phyloP scores from a whole-genome alignment of 2,329 filamentous ascomycete species.

The Venturia aucupariae region DNA sequence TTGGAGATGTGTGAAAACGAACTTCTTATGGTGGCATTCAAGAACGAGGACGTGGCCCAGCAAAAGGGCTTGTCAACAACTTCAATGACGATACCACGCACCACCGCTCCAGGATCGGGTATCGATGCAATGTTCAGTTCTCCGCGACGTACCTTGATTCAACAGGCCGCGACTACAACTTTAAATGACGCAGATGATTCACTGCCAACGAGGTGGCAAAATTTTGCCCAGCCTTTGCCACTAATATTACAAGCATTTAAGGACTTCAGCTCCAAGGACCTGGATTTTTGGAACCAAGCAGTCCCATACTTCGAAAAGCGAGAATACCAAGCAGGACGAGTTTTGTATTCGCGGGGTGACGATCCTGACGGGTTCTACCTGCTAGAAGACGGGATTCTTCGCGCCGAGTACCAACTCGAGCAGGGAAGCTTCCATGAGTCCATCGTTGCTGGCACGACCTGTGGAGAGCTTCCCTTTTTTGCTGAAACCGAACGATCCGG shows the following conservation, averaged over 20 bases:
- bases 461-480: conserved; percentile 94
- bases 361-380: conserved; percentile 78
- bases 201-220: conserved; percentile 62
- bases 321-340: conserved; percentile 57
- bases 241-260: conserved; percentile 95
- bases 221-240: conserved; percentile 81
- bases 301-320: conserved; percentile 64
- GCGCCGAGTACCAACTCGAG: conserved; percentile 82
- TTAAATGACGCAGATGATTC: conserved; percentile 54
- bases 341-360: conserved; percentile 70
- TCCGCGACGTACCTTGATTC: conserved; percentile 68
- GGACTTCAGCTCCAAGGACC: conserved; percentile 72
- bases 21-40: conserved; percentile 65
- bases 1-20: conserved; percentile 94
- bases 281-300: conserved; percentile 89
- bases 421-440: conserved; percentile 85
- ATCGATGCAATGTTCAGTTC: conserved; percentile 46
- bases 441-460: conserved; percentile 89
- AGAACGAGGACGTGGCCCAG: conserved; percentile 54
- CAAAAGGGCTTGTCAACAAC: conserved; percentile 21
- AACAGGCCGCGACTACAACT: conserved; percentile 66
- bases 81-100: conserved; percentile 10
- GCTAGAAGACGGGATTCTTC: conserved; percentile 77
- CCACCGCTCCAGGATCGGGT: background rate
- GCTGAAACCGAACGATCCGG: conserved; percentile 80